phyloP scores from a whole-genome alignment of 202 grass and related monocot genomes.

The Schoenoplectus tabernaemontani region DNA sequence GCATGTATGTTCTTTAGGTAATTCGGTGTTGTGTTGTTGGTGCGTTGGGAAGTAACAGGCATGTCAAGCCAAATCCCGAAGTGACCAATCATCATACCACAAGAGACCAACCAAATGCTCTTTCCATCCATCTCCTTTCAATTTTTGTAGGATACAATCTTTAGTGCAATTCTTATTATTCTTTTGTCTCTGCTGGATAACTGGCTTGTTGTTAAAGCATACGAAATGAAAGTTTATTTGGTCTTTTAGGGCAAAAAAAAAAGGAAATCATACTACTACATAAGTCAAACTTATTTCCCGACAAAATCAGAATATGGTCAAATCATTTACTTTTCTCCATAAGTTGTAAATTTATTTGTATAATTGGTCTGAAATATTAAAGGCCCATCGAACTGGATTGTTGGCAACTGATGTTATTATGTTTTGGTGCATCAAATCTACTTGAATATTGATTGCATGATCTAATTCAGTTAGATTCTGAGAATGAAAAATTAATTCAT shows the following conservation, averaged over 20 bases:
- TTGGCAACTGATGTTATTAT: not conserved
- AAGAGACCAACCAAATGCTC: constrained; percentile 19
- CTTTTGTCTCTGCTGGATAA: not conserved
- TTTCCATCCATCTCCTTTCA: not conserved
- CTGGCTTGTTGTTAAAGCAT: not conserved
- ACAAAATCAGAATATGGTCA: no score
- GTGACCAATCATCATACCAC: constrained; percentile 34
- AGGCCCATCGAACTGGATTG: no score
- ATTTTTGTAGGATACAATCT: not conserved
- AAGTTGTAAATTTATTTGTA: no score
- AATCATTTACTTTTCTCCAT: no score
- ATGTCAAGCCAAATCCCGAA: constrained; percentile 37
- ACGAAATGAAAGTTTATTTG: not conserved
- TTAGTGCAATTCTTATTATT: not conserved
- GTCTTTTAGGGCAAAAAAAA: not conserved
- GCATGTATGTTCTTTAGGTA: not conserved
- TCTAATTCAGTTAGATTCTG: not conserved
- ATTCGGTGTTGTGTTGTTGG: constrained; percentile 8
- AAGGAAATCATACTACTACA: not conserved
- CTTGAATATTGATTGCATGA: not conserved
- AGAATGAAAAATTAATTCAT: no score
- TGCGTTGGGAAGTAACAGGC: constrained; percentile 17
- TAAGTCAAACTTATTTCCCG: no score
- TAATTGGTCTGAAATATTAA: no score
- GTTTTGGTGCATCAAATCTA: not conserved